Evolutionary conservation across 192 early-diverging fungal species (phyloP).

Genomic region (Backusella tarrabulga): DNA sequence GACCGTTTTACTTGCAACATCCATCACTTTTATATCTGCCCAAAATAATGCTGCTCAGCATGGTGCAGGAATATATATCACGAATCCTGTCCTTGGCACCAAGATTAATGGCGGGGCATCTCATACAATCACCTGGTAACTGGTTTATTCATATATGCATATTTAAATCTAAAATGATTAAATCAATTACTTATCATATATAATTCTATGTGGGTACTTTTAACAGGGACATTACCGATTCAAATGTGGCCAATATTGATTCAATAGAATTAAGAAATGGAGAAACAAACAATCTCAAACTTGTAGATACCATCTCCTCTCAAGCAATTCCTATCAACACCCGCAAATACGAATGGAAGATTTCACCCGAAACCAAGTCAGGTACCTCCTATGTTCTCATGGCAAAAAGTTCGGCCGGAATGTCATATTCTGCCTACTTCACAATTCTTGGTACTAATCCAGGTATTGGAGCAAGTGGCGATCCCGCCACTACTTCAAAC

Average conservation of each 20-base stretch:
- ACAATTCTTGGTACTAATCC: background rate
- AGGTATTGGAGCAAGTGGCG: background rate
- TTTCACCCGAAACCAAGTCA: background rate
- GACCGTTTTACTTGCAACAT: background rate
- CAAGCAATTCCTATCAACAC: background rate
- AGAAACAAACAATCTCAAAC: background rate
- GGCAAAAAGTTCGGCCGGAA: background rate
- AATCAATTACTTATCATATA: background rate
- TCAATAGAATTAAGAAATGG: background rate
- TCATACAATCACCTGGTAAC: conserved; percentile 12
- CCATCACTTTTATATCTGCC: background rate
- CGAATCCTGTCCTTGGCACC: background rate
- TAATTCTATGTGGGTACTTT: background rate
- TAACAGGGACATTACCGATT: background rate
- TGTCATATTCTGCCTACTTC: conserved; percentile 13
- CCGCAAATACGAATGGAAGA: conserved; percentile 1
- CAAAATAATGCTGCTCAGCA: background rate
- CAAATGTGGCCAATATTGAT: background rate
- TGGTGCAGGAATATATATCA: background rate
- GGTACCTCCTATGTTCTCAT: background rate
- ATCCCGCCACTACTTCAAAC: background rate
- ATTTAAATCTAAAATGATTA: background rate
- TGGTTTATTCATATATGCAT: background rate
- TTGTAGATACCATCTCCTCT: background rate
- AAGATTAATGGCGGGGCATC: background rate